phyloP scores from a whole-genome alignment of 306 rosid genomes.

The Cicer judaicum region DNA sequence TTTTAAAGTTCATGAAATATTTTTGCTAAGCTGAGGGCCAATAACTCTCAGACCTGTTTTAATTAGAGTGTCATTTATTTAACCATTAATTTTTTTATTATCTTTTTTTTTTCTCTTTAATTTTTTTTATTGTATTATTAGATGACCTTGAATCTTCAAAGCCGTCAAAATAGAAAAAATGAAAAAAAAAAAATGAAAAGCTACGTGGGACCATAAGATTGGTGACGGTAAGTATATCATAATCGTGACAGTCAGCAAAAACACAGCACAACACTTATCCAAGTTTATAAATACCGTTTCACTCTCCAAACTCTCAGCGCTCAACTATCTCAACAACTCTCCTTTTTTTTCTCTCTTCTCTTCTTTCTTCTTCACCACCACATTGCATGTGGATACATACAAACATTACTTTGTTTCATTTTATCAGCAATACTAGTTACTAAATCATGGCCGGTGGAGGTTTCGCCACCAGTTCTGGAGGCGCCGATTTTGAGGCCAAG shows the following conservation, averaged over 20 bases:
- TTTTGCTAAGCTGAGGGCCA: too few species aligned
- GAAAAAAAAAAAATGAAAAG: background rate
- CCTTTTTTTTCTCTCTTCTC: background rate
- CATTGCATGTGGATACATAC: background rate
- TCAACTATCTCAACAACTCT: background rate
- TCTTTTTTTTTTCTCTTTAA: too few species aligned
- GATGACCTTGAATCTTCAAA: background rate
- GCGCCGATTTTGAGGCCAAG: slow-evolving; percentile 73
- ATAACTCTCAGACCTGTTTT: too few species aligned
- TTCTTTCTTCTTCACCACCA: background rate
- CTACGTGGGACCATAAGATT: slow-evolving; percentile 17
- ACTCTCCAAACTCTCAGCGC: background rate
- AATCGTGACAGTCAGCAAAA: background rate
- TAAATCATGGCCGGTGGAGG: slow-evolving; percentile 63
- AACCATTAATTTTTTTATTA: too few species aligned
- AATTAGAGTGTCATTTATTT: too few species aligned
- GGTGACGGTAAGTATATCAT: background rate
- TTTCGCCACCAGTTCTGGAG: slow-evolving; percentile 36
- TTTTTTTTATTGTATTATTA: too few species aligned
- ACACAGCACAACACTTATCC: background rate
- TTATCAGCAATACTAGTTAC: background rate
- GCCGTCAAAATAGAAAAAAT: background rate
- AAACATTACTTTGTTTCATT: too few species aligned
- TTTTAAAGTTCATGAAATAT: too few species aligned
- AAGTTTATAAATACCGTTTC: slow-evolving; percentile 13